These are phyloP conservation scores for Talaromyces marneffei DNA, from an alignment of 2,329 filamentous ascomycete genomes.

Conservation along the genomic window DNA sequence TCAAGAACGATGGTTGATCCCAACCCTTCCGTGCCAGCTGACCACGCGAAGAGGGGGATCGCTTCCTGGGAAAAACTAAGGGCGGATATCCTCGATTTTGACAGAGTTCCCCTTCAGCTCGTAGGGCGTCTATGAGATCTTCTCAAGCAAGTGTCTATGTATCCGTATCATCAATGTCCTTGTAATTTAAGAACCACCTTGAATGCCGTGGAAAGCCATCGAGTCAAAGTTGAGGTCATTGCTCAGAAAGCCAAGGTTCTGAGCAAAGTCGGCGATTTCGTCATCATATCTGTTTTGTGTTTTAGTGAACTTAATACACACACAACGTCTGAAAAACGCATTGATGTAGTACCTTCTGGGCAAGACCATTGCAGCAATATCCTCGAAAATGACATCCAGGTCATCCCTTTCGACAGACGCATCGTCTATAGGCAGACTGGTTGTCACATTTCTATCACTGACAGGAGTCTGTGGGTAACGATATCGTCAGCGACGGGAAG, in stretches of 20 bases:
- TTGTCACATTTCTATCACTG: neutral
- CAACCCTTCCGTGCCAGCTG: slow-evolving; percentile 48
- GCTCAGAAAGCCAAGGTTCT: slow-evolving; percentile 13
- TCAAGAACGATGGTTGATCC: slow-evolving; percentile 51
- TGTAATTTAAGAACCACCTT: neutral
- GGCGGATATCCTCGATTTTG: slow-evolving; percentile 4
- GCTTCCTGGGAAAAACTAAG: slow-evolving; percentile 45
- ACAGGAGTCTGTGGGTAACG: neutral
- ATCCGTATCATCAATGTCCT: neutral
- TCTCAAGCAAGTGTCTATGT: neutral
- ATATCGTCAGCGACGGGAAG: neutral
- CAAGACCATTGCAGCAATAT: slow-evolving; percentile 12
- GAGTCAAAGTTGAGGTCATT: slow-evolving; percentile 11
- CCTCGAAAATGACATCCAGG: slow-evolving; percentile 12
- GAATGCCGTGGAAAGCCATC: slow-evolving; percentile 8
- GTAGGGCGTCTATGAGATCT: neutral
- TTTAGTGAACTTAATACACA: neutral
- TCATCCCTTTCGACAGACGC: slow-evolving; percentile 6
- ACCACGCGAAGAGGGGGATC: slow-evolving; percentile 48
- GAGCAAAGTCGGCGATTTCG: slow-evolving; percentile 12
- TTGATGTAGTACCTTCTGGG: slow-evolving; percentile 11
- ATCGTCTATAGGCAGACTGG: neutral
- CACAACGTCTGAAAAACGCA: neutral
- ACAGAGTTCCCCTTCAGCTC: neutral
- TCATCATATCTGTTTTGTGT: slow-evolving; percentile 9